Percentiles rank a stretch among this genome's conserved stretches.
Conservation (phyloP, 805 yeast genomes). For the Wickerhamomyces canadensis region DNA sequence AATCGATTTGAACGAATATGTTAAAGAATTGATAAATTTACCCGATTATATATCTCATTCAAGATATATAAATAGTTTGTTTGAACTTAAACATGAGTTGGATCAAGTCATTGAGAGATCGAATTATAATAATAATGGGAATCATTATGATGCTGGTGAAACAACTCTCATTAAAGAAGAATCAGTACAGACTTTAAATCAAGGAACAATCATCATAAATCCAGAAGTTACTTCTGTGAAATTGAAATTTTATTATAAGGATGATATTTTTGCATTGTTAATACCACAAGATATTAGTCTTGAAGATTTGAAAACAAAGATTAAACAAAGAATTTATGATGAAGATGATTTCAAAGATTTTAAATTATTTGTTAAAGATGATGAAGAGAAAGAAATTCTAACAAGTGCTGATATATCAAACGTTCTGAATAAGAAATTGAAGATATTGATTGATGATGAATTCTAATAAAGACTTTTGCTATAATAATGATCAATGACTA, state of each 20-base stretch:
- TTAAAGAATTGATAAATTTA: conserved; percentile 54
- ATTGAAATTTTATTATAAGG: conserved; percentile 72
- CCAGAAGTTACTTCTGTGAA: conserved; percentile 32
- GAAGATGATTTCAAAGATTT: conserved; percentile 26
- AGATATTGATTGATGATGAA: conserved; percentile 32
- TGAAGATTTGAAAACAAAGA: conserved; percentile 44
- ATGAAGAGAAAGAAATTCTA: conserved; percentile 27
- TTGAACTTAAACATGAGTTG: conserved; percentile 43
- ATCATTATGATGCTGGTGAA: conserved; percentile 18
- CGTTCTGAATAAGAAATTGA: conserved; percentile 30
- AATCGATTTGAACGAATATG: conserved; percentile 50
- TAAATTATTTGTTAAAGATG: conserved; percentile 29
- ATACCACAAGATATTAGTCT: conserved; percentile 43
- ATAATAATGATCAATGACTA: no score
- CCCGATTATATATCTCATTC: conserved; percentile 75
- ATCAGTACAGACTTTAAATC: conserved; percentile 17
- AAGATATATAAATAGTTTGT: conserved; percentile 62
- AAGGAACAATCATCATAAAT: conserved; percentile 3
- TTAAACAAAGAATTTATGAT: conserved; percentile 44
- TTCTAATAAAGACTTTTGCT: no score
- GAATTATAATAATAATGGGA: not conserved
- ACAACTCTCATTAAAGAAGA: conserved; percentile 24
- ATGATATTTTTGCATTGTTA: conserved; percentile 72
- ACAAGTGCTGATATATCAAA: conserved; percentile 28
- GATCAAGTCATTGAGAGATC: conserved; percentile 25